Conservation (phyloP, 805 yeast species). For the Ogataea haglerorum region DNA sequence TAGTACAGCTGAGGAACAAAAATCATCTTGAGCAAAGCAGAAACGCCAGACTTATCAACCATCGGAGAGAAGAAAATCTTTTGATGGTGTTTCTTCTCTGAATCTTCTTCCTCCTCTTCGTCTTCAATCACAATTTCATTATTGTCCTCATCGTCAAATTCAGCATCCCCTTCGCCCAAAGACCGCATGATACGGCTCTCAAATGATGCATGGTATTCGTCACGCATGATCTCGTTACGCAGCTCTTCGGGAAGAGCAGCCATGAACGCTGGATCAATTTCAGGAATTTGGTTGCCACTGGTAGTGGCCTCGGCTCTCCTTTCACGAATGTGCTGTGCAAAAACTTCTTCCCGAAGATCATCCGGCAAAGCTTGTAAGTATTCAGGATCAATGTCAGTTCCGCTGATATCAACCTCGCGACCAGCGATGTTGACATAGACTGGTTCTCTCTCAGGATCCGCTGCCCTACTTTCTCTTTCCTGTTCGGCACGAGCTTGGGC, state of each 20-base stretch:
- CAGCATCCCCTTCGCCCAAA: constrained; percentile 11
- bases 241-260: constrained; percentile 66
- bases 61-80: constrained; percentile 57
- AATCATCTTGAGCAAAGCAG: constrained; percentile 64
- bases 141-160: constrained; percentile 19
- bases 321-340: constrained; percentile 78
- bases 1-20: constrained; percentile 68
- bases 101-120: constrained; percentile 14
- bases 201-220: constrained; percentile 27
- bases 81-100: constrained; percentile 27
- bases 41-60: constrained; percentile 71
- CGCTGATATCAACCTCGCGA: constrained; percentile 76
- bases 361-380: constrained; percentile 88
- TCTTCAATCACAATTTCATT: constrained; percentile 20
- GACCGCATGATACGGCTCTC: constrained; percentile 19
- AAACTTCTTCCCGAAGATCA: constrained; percentile 88
- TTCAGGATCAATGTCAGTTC: constrained; percentile 89
- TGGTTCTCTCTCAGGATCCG: constrained; percentile 39
- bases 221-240: constrained; percentile 24
- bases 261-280: constrained; percentile 75
- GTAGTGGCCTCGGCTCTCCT: constrained; percentile 54
- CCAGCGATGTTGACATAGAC: constrained; percentile 73
- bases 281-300: constrained; percentile 48
- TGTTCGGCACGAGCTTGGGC: constrained; percentile 19
- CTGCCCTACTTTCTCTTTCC: constrained; percentile 1